phyloP scores from a whole-genome alignment of 1,139 yeast species.

The Hyphopichia pseudoburtonii region DNA sequence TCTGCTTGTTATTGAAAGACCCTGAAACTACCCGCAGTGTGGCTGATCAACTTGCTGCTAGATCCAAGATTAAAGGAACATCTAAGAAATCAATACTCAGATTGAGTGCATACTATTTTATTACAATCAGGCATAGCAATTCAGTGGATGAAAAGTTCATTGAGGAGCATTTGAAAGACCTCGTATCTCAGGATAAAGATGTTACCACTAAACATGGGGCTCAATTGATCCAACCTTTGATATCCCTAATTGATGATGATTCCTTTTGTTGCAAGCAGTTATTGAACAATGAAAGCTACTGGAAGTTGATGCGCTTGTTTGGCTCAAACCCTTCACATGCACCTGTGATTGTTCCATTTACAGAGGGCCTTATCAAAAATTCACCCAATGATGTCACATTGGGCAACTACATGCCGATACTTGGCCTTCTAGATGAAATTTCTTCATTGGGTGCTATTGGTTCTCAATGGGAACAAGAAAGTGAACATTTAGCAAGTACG shows the following conservation, averaged over 20 bases:
- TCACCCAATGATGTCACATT: constrained; percentile 40
- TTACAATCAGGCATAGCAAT: constrained; percentile 36
- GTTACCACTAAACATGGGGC: constrained; percentile 45
- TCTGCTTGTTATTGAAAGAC: constrained; percentile 46
- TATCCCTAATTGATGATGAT: constrained; percentile 50
- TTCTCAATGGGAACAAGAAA: constrained; percentile 71
- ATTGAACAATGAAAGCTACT: constrained; percentile 51
- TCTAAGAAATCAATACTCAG: constrained; percentile 33
- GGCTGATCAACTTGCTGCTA: neutral
- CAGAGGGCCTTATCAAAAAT: constrained; percentile 42
- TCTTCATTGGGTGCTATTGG: constrained; percentile 83
- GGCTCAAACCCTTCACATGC: constrained; percentile 59
- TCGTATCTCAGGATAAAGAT: constrained; percentile 37
- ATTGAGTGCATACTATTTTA: constrained; percentile 39
- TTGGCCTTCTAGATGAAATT: constrained; percentile 76
- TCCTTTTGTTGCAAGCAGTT: constrained; percentile 45
- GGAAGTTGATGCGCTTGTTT: constrained; percentile 61
- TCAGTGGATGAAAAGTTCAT: constrained; percentile 16
- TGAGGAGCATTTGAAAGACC: constrained; percentile 21
- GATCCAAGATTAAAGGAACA: constrained; percentile 20
- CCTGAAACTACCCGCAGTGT: constrained; percentile 26
- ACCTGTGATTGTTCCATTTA: constrained; percentile 46
- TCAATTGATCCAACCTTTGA: constrained; percentile 53
- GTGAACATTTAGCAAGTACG: constrained; percentile 28
- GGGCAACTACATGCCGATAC: constrained; percentile 58